These are phyloP conservation scores for Rhodofomes roseus DNA, from an alignment of 1,284 basidiomycete genomes.

Conservation along the genomic window DNA sequence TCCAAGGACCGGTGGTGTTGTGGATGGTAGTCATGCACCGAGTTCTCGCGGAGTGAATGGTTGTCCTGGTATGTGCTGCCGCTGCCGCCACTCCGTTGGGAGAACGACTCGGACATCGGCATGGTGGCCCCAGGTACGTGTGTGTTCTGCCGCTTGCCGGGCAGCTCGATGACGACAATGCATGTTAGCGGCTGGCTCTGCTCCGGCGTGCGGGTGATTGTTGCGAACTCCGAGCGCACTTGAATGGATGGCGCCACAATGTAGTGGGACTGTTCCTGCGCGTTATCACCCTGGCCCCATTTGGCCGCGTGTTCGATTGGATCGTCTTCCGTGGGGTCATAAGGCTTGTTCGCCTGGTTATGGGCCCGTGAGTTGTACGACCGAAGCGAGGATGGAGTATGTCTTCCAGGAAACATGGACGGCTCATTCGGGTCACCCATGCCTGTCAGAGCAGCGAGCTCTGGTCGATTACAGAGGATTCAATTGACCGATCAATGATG, in stretches of 20 bases:
- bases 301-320: conserved; percentile 61
- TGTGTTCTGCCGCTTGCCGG: conserved; percentile 57
- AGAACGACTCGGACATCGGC: conserved; percentile 33
- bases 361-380: conserved; percentile 31
- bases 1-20: conserved; percentile 9
- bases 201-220: conserved; percentile 72
- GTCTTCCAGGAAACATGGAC: conserved; percentile 64
- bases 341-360: conserved; percentile 41
- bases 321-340: conserved; percentile 78
- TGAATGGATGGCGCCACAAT: conserved; percentile 87
- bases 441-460: conserved; percentile 85
- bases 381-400: conserved; percentile 43
- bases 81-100: not conserved
- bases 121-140: conserved; percentile 60
- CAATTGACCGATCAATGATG: not conserved
- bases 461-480: conserved; percentile 36
- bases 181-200: conserved; percentile 81
- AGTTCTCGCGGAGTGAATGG: conserved; percentile 20
- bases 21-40: conserved; percentile 14
- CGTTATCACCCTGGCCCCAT: conserved; percentile 41
- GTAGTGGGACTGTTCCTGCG: conserved; percentile 53
- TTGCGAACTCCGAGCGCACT: conserved; percentile 84
- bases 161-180: conserved; percentile 87
- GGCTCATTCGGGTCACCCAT: conserved; percentile 64
- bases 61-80: conserved; percentile 5